Evolutionary conservation across 2,329 filamentous ascomycete genomes (phyloP), one percentile per base, ranked within the genome.

Genomic region (Nemania bipapillata): DNA sequence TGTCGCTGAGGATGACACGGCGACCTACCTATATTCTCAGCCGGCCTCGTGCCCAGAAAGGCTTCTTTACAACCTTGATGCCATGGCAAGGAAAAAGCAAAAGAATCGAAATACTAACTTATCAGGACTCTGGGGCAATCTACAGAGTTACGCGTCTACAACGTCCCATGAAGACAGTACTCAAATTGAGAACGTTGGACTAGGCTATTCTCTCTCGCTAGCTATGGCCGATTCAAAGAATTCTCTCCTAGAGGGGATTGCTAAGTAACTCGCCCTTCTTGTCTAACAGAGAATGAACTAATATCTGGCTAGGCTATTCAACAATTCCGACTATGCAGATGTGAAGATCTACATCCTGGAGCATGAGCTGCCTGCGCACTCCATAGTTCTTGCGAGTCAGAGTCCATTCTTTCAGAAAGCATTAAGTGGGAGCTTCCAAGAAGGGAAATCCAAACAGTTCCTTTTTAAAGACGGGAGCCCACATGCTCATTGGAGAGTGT

Each of bases 401-500:
- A 71, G 67, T n/a, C 55, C 24, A 22, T 71, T 63, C 35, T 71
- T 70, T 42, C 9, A 67, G 35, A 71, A 68, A 52, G 63, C 61
- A 28, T 53, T 70, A 26, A 61, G 37, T 20, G 37, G 35, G 12
- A 63, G 30, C 12, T 71, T 71, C 40, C 57, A 42, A 35, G 67
- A 70, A 55, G 64, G 66, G 4, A 56, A 69, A 32, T 12, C 42
- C 17, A 71, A 69, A 54, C 30, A 65, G 56, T 70, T 71, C 28
- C 49, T 20, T 35, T 71, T 70, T 32, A 56, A 64, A 45, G 64
- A 70, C 8, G 64, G 58, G 12, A 67, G 63, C 20, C 9, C 22
- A 15, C 64, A 71, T 63, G 63, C 69, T 28, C 58, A 71, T 28
- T 71, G 67, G 67, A 65, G 67, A 63, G 69, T 63, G 7, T 65